These are phyloP conservation scores for Fusarium solani-melongenae DNA, from an alignment of 2,329 filamentous ascomycete genomes.

Conservation along the genomic window DNA sequence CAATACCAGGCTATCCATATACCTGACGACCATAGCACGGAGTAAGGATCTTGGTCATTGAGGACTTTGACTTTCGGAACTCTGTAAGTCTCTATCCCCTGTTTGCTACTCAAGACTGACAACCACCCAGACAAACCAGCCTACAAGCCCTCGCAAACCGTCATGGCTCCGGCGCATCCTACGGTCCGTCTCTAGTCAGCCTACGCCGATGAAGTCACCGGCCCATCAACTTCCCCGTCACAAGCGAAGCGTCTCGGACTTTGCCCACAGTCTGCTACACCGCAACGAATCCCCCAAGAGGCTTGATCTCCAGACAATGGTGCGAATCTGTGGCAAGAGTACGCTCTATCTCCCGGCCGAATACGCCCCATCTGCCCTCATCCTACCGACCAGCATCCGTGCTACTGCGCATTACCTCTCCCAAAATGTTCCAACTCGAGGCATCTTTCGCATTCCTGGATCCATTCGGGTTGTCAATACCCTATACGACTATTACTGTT, in stretches of 20 bases:
- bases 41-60: slow-evolving; percentile 55
- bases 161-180: slow-evolving; percentile 54
- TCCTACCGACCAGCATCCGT: slow-evolving; percentile 73
- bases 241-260: slow-evolving; percentile 66
- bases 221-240: slow-evolving; percentile 45
- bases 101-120: slow-evolving; percentile 10
- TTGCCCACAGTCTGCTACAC: slow-evolving; percentile 59
- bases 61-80: slow-evolving; percentile 48
- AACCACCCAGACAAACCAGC: slow-evolving; percentile 29
- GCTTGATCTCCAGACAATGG: slow-evolving; percentile 67
- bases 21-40: slow-evolving; percentile 58
- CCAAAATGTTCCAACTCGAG: slow-evolving; percentile 65
- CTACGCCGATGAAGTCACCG: slow-evolving; percentile 7
- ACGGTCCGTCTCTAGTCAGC: slow-evolving; percentile 39
- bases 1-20: no score
- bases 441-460: slow-evolving; percentile 73
- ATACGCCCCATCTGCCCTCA: slow-evolving; percentile 66
- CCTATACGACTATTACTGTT: slow-evolving; percentile 73
- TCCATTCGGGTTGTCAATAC: slow-evolving; percentile 66
- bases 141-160: slow-evolving; percentile 44
- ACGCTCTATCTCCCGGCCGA: slow-evolving; percentile 69
- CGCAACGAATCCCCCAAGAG: slow-evolving; percentile 59
- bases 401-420: slow-evolving; percentile 73
- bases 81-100: slow-evolving; percentile 45
- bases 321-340: slow-evolving; percentile 72